phyloP scores from a whole-genome alignment of 768 basidiomycete genomes.

The Termitomyces sp. region DNA sequence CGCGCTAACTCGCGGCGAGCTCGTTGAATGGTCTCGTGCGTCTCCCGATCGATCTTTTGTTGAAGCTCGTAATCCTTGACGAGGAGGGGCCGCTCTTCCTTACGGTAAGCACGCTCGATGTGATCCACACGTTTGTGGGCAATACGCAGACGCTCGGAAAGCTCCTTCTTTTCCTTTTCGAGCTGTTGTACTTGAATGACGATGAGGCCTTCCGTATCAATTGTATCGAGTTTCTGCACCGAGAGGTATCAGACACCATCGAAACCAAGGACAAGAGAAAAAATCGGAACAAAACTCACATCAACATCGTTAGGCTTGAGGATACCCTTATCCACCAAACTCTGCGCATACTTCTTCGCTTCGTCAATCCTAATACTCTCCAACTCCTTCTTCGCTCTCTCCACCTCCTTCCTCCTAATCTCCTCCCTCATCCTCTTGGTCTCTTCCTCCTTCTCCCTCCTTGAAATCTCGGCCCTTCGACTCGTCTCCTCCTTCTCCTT shows the following conservation, averaged over 20 bases:
- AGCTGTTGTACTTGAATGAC: conserved; percentile 90
- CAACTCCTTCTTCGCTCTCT: conserved; percentile 64
- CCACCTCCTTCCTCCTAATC: conserved; percentile 54
- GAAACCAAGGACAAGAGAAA: not conserved
- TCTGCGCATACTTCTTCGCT: conserved; percentile 83
- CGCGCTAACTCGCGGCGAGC: conserved; percentile 51
- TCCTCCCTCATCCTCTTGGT: conserved; percentile 59
- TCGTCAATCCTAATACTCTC: conserved; percentile 78
- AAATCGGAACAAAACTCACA: conserved; percentile 34
- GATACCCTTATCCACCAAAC: conserved; percentile 73
- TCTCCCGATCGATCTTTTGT: conserved; percentile 68
- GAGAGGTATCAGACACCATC: not conserved
- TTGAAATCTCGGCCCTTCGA: conserved; percentile 61
- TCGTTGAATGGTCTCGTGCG: conserved; percentile 58
- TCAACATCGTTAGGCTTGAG: conserved; percentile 59
- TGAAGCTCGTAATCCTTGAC: conserved; percentile 83
- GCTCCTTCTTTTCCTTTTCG: conserved; percentile 93
- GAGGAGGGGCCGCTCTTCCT: conserved; percentile 86
- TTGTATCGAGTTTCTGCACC: conserved; percentile 68
- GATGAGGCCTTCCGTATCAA: conserved; percentile 84
- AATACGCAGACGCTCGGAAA: conserved; percentile 76
- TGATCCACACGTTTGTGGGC: conserved; percentile 91
- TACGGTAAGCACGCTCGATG: conserved; percentile 89
- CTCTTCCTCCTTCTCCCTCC: conserved; percentile 70
- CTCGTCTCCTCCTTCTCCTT: conserved; percentile 88